Conservation (phyloP, 495 filamentous ascomycete species). For the Aspergillus sclerotiicarbonarius region DNA sequence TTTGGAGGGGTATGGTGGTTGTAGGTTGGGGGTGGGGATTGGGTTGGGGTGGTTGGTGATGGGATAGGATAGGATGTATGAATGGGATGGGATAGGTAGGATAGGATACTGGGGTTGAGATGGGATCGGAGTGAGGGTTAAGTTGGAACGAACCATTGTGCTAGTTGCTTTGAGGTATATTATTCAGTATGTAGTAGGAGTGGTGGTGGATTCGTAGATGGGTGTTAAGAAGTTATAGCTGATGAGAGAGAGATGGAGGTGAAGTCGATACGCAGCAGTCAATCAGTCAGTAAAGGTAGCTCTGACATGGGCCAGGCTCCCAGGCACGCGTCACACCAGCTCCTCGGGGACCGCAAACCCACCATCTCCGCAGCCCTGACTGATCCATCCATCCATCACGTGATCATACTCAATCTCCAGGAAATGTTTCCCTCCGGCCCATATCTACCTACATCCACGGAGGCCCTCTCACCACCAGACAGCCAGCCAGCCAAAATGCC, state of each 20-base stretch:
- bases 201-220: background rate
- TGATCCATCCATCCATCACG: slow-evolving; percentile 22
- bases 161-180: slow-evolving; percentile 4
- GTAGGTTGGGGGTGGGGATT: background rate
- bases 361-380: slow-evolving; percentile 25
- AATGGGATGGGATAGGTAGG: background rate
- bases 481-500: slow-evolving; percentile 27
- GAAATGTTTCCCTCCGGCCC: slow-evolving; percentile 16
- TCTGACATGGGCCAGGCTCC: slow-evolving; percentile 22
- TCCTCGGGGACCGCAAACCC: slow-evolving; percentile 12
- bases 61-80: background rate
- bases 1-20: background rate
- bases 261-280: background rate
- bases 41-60: slow-evolving; percentile 1
- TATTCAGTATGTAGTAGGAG: background rate
- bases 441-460: background rate
- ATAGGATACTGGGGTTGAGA: background rate
- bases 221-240: slow-evolving; percentile 1
- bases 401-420: slow-evolving; percentile 14
- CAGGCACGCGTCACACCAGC: slow-evolving; percentile 32
- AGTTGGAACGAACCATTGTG: slow-evolving; percentile 33
- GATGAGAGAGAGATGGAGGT: slow-evolving; percentile 17
- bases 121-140: background rate
- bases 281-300: background rate
- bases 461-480: no score